Base-by-base conservation (phyloP, 176 grass and related monocot genomes). In the Urochloa ruziziensis region DNA sequence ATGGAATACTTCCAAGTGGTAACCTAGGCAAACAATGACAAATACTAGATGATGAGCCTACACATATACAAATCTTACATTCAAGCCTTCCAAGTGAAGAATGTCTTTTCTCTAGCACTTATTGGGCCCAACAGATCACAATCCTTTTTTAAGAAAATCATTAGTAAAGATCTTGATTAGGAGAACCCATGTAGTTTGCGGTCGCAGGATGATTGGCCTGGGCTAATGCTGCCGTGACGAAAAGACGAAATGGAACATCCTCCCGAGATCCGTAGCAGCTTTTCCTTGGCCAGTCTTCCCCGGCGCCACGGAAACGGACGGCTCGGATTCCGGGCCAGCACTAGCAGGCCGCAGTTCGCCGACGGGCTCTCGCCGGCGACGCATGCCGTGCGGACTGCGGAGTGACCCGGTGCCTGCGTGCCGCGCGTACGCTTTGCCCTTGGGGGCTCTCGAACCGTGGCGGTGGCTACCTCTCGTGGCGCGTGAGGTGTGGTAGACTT, bases 51-150 rank as follows among this genome's bases (percentile, higher is more conserved):
- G 51, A 44, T 85, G 75, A 75, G 48, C 52, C 51, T 75, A 69
- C 35, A 11, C 67, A 29, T 33, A 19, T 32, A 18, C 1, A 62
- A 62, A 84, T 80, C 68, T 34, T 61, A 14, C 32, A 39, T 27
- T 44, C 32, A 61, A 82, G 77, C 63, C 88, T 89, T 89, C 83
- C 23, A 89, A 89, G 78, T 62, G 25, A 89, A 85, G 83, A 77
- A 70, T 85, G 78, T 71, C 53, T 48, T 77, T 80, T 64, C 24
- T 80, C 43, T 14, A 46, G 15, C 62, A 67, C 60, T 67, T 24
- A 85, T 62, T 53, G 30, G 63, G 60, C 6, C 27, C 68, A 73
- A 12, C 62, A 19, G n/a, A 17, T 27, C 12, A 5, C 2, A 47
- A 0, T 2, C 10, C 9, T 29, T 47, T 29, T 17, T n/a, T n/a